These are phyloP conservation scores for Globisporangium paddicum DNA, from an alignment of 352 stramenopile species.

Conservation along the genomic window DNA sequence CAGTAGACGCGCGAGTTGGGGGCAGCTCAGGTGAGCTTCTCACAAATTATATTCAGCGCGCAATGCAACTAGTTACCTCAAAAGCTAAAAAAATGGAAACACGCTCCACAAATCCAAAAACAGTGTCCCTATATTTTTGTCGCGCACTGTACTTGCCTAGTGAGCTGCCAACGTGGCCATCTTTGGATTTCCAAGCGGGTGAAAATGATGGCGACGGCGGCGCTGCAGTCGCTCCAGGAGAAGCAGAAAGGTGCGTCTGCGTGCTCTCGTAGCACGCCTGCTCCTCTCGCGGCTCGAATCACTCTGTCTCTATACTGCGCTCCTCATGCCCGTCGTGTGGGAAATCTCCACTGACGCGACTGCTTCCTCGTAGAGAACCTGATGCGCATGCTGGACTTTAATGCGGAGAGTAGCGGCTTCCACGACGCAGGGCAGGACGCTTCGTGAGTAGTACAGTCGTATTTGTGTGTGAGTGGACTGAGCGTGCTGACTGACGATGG, in stretches of 20 bases:
- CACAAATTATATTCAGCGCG: too few species aligned
- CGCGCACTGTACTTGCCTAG: too few species aligned
- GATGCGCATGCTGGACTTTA: conserved; percentile 85
- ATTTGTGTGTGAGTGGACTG: background rate
- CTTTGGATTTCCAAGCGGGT: background rate
- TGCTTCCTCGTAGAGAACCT: conserved; percentile 49
- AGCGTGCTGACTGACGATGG: background rate
- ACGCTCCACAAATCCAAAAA: too few species aligned
- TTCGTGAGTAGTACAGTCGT: conserved; percentile 18
- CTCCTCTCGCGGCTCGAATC: background rate
- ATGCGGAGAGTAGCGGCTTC: conserved; percentile 48
- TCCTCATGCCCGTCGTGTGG: background rate
- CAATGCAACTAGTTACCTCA: too few species aligned
- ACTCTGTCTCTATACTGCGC: background rate
- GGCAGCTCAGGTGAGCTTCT: too few species aligned
- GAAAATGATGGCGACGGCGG: conserved; percentile 30
- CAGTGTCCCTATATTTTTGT: too few species aligned
- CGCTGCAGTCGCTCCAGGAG: conserved; percentile 62
- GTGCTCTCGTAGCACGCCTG: too few species aligned
- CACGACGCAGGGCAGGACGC: conserved; percentile 33
- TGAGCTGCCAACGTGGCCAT: conserved; percentile 2
- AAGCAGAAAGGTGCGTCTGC: conserved; percentile 69
- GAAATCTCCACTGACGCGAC: too few species aligned
- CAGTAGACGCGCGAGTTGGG: too few species aligned
- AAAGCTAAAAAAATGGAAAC: too few species aligned